Evolutionary conservation across 208 protist species (phyloP).

Genomic region (Acanthamoeba healyi): DNA sequence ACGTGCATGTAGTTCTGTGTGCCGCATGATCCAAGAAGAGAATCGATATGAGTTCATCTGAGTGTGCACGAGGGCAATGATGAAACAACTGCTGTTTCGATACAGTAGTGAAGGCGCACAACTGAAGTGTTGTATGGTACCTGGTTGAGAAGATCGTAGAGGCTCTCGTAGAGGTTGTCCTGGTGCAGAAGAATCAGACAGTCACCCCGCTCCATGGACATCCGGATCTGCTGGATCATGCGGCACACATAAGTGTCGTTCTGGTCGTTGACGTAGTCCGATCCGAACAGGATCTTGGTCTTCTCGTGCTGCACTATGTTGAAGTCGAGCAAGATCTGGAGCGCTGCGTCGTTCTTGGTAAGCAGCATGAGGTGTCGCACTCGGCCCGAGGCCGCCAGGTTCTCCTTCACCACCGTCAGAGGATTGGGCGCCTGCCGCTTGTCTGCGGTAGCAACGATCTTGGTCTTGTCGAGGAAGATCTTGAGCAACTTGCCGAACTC

Average conservation of each 20-base stretch:
- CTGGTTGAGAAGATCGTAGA: slow-evolving; percentile 91
- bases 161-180: slow-evolving; percentile 87
- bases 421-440: neutral
- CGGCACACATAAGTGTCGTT: slow-evolving; percentile 75
- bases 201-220: slow-evolving; percentile 83
- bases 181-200: slow-evolving; percentile 82
- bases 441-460: neutral
- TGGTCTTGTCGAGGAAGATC: slow-evolving; percentile 65
- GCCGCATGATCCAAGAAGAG: neutral
- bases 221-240: slow-evolving; percentile 80
- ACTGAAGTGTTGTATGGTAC: no score
- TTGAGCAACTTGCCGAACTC: slow-evolving; percentile 26
- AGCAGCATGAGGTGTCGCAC: slow-evolving; percentile 73
- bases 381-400: neutral
- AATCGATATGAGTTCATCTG: no score
- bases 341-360: slow-evolving; percentile 64
- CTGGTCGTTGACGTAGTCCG: slow-evolving; percentile 70
- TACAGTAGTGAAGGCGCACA: no score
- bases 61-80: no score
- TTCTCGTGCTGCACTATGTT: slow-evolving; percentile 7
- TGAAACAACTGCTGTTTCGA: no score
- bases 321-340: slow-evolving; percentile 71
- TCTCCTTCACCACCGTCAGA: slow-evolving; percentile 18
- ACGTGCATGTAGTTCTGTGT: slow-evolving; percentile 85
- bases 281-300: slow-evolving; percentile 54